A percentile compares a stretch with the other conserved stretches of the same genome.
Conservation (phyloP, 768 basidiomycete species). For the Phaffia australis region DNA sequence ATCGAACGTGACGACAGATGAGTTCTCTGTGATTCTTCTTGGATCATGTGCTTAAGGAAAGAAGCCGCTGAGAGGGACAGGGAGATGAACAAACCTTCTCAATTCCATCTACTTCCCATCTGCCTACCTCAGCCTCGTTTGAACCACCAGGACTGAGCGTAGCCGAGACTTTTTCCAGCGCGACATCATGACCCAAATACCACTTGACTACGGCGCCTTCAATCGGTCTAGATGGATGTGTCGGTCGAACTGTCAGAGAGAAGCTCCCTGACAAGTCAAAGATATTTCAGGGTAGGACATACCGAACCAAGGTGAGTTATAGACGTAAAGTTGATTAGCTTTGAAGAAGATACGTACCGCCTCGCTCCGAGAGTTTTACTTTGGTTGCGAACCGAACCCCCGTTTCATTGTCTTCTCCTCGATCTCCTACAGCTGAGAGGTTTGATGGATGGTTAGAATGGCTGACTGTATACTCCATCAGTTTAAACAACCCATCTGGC, state of each 20-base stretch:
- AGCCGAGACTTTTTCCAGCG: conserved; percentile 59
- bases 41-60: neutral
- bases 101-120: conserved; percentile 69
- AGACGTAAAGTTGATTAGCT: conserved; percentile 56
- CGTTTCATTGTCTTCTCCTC: conserved; percentile 36
- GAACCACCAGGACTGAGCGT: conserved; percentile 37
- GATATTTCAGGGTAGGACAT: neutral
- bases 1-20: neutral
- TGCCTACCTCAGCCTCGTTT: conserved; percentile 43
- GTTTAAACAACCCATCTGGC: conserved; percentile 76
- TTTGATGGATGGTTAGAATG: conserved; percentile 36
- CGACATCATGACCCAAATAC: conserved; percentile 62
- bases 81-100: conserved; percentile 44
- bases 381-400: conserved; percentile 32
- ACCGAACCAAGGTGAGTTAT: conserved; percentile 33
- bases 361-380: conserved; percentile 40
- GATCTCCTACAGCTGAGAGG: conserved; percentile 39
- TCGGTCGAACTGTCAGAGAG: conserved; percentile 33
- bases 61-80: neutral
- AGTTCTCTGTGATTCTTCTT: neutral
- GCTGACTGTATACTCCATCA: conserved; percentile 71
- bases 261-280: conserved; percentile 33
- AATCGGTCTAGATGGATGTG: conserved; percentile 44
- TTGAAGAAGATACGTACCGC: conserved; percentile 44
- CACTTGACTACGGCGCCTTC: conserved; percentile 63